A percentile compares a stretch with the other conserved stretches of the same genome.
These are phyloP conservation scores for Calophaca sinica DNA, from an alignment of 306 rosid species.

Conservation along the genomic window DNA sequence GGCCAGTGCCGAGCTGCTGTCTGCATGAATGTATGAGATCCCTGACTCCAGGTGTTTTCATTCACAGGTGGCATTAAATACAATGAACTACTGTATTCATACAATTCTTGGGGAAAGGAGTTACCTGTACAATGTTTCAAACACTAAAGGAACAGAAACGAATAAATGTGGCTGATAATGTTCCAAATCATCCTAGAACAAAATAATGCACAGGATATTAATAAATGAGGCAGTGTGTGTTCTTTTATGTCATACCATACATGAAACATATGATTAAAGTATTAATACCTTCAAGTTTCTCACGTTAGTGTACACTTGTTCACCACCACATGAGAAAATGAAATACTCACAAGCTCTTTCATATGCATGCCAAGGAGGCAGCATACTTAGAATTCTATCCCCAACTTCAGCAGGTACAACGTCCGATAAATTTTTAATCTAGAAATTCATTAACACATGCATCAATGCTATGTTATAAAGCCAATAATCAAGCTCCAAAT, in stretches of 20 bases:
- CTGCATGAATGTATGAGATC: too few species aligned
- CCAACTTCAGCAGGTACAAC: conserved; percentile 81
- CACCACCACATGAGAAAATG: conserved; percentile 69
- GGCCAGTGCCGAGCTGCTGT: too few species aligned
- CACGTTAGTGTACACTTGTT: conserved; percentile 82
- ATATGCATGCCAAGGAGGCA: conserved; percentile 98
- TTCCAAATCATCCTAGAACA: conserved; percentile 71
- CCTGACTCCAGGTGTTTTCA: too few species aligned
- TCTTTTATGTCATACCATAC: conserved; percentile 27
- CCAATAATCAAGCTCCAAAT: conserved; percentile 10
- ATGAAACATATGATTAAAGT: conserved; percentile 30
- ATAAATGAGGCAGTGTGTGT: conserved; percentile 1
- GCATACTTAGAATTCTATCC: conserved; percentile 89
- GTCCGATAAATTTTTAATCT: conserved; percentile 78
- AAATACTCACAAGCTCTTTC: conserved; percentile 95
- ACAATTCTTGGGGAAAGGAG: conserved; percentile 24
- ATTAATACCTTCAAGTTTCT: conserved; percentile 86
- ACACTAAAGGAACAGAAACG: conserved; percentile 91
- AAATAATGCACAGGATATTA: conserved; percentile 34
- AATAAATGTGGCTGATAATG: conserved; percentile 74
- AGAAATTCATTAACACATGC: conserved; percentile 37
- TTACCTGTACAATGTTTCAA: conserved; percentile 92
- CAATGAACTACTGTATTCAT: conserved; percentile 1
- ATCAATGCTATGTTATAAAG: conserved; percentile 18
- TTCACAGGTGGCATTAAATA: neutral